A percentile compares a stretch with the other conserved stretches of the same genome.
These are phyloP conservation scores for Lipomyces chichibuensis DNA, from an alignment of 805 yeast genomes.

Conservation along the genomic window DNA sequence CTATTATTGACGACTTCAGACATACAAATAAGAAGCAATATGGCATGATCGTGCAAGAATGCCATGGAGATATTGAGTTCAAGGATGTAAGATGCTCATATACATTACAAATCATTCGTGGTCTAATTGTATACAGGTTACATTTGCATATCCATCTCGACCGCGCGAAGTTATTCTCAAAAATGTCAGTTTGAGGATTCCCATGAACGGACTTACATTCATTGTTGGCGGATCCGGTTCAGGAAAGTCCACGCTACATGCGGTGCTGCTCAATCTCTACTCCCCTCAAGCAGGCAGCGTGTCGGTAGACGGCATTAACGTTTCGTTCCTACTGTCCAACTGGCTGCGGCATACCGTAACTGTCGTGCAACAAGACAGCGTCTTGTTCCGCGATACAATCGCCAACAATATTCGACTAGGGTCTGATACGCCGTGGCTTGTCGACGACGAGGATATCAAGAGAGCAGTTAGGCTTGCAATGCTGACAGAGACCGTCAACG, in stretches of 20 bases:
- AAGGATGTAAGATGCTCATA: constrained; percentile 47
- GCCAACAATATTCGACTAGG: constrained; percentile 67
- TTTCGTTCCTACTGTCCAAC: constrained; percentile 48
- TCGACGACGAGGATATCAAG: constrained; percentile 41
- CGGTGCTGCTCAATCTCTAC: constrained; percentile 65
- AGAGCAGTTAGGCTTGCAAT: constrained; percentile 59
- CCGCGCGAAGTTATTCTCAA: constrained; percentile 52
- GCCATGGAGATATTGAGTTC: constrained; percentile 54
- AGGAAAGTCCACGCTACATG: constrained; percentile 84
- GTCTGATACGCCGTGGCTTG: constrained; percentile 34
- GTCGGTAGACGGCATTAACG: constrained; percentile 56
- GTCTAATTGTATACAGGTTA: constrained; percentile 26
- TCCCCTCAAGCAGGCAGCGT: constrained; percentile 57
- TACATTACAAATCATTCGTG: background rate
- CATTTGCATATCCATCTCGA: constrained; percentile 67
- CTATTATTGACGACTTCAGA: constrained; percentile 26
- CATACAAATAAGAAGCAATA: constrained; percentile 24
- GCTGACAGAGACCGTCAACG: constrained; percentile 53
- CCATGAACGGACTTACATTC: constrained; percentile 56
- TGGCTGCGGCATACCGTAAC: constrained; percentile 70
- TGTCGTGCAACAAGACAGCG: constrained; percentile 71
- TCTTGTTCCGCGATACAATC: constrained; percentile 66
- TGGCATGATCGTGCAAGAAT: constrained; percentile 37
- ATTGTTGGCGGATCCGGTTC: constrained; percentile 89
- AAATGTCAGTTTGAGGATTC: constrained; percentile 52